Conservation (phyloP, 176 grass and related monocot genomes). For the barley (Hordeum vulgare) region MorexV3_pseudomolecules_assembly NC_058520.1:559233554-559234053, state of each 20-base stretch:
- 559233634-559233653: neutral
- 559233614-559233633: slow-evolving; percentile 37
- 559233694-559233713: neutral
- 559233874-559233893: neutral
- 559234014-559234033: neutral
- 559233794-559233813: neutral
- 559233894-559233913: neutral
- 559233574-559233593: slow-evolving; percentile 20
- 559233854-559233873: slow-evolving; percentile 3
- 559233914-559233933: neutral
- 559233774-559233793: neutral
- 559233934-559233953: neutral
- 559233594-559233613: slow-evolving; percentile 38
- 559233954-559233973: neutral
- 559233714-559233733: neutral
- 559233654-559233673: neutral
- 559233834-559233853: neutral
- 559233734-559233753: slow-evolving; percentile 4
- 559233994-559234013: neutral
- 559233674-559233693: neutral
- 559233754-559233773: neutral
- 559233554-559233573: slow-evolving; percentile 31
- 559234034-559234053: neutral
- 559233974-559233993: neutral
- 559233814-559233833: neutral